Percentiles rank a stretch among this genome's conserved stretches.
Conservation (phyloP, 208 protist genomes). For the Wallacemonas sp. region DNA sequence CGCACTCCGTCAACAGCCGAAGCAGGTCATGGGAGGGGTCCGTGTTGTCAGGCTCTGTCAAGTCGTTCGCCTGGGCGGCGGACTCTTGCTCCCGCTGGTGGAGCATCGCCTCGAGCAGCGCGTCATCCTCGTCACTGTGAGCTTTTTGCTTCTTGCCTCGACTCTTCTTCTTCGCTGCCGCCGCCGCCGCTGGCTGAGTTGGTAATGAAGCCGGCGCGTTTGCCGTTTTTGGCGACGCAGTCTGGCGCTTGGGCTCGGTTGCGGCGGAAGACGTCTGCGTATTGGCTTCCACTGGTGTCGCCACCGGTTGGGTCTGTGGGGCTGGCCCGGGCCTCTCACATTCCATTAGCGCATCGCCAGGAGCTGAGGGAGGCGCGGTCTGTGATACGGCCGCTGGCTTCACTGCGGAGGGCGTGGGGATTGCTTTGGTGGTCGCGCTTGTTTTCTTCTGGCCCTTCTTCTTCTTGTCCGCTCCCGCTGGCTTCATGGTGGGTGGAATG, state of each 20-base stretch:
- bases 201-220: not conserved
- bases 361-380: not conserved
- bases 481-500: slow-evolving; percentile 30
- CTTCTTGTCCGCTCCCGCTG: slow-evolving; percentile 2
- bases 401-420: not conserved
- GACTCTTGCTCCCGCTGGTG: slow-evolving; percentile 27
- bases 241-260: no score
- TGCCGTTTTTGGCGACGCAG: not conserved
- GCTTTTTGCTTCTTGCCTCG: slow-evolving; percentile 38
- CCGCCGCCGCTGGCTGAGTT: not conserved
- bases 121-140: slow-evolving; percentile 64
- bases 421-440: not conserved
- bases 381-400: not conserved
- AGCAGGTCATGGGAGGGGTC: slow-evolving; percentile 26
- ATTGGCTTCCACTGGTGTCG: no score
- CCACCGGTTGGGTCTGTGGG: no score
- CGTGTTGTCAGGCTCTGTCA: not conserved
- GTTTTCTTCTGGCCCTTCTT: slow-evolving; percentile 18
- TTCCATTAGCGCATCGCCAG: not conserved
- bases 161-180: slow-evolving; percentile 23
- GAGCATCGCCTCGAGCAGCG: slow-evolving; percentile 64
- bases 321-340: no score
- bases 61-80: not conserved
- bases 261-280: not conserved
- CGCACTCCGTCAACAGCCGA: slow-evolving; percentile 54